Base-by-base conservation (phyloP, 768 basidiomycete species). In the Arthromyces matolae region DNA sequence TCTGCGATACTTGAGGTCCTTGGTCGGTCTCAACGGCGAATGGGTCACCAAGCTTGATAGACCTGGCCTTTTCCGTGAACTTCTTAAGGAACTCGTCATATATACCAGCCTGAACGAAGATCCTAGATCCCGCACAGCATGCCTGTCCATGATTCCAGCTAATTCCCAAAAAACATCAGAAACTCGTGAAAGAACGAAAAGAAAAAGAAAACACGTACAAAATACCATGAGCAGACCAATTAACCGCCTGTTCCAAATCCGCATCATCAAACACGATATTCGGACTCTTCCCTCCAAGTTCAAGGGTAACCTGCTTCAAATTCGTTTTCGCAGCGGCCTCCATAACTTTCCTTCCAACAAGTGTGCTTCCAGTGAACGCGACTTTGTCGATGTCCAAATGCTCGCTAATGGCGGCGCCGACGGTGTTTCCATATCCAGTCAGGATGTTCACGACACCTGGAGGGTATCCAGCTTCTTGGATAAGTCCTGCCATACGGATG, bases 61-160 rank as follows among this genome's bases (percentile, higher is more conserved):
- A 47, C 59, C 70, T 66, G 40, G 83, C 71, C 63, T 77, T 73
- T 22, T 66, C 76, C 1, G 77, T 76, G 66, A 93, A 86, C 46
- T 64, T 70, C 45, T 70, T 60, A 34, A 93, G 65, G 75, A 94
- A 93, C 58, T 83, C 67, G 63, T 92, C 89, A 65, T 93, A 93
- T 55, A 93, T 81, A 3, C 71, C 69, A 39, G 77, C 75, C 57
- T 94, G 92, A 4, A 95, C 89, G 59, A 80, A 93, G 51, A 94
- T 86, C 40, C 93, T 81, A 8, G 90, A 86, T 8, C 91, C 88
- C 8, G 90, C 91, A 57, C 81, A 82, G 69, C 92, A 94, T n/a
- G 77, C 74, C 68, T 94, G 92, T 16, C 91, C 89, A 42, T 63
- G 60, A 27, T 87, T 88, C 68, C 68, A 81, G 68, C 83, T 86